These are phyloP conservation scores for Saccharomycopsis fermentans DNA, from an alignment of 805 yeast species.

Conservation along the genomic window DNA sequence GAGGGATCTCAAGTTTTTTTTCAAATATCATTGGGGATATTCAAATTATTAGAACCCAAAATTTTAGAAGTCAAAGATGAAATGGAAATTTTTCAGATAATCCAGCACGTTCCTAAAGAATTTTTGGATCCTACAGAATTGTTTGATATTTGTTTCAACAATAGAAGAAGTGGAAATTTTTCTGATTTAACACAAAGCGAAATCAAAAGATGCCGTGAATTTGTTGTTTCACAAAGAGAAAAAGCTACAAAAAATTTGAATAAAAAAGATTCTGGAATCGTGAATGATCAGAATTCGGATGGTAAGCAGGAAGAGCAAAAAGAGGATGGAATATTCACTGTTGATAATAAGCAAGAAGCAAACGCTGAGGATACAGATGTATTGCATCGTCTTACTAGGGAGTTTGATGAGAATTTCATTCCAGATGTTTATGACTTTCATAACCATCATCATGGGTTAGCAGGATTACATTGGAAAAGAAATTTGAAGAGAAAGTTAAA, in stretches of 20 bases:
- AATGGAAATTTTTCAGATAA: conserved; percentile 68
- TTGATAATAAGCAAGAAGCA: background rate
- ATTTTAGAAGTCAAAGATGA: conserved; percentile 37
- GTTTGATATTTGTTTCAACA: conserved; percentile 67
- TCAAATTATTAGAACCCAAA: conserved; percentile 64
- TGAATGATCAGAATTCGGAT: background rate
- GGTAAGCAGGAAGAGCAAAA: background rate
- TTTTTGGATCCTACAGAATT: conserved; percentile 59
- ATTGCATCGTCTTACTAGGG: conserved; percentile 22
- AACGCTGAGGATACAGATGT: conserved; percentile 19
- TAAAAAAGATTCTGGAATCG: background rate
- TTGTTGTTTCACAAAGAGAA: conserved; percentile 56
- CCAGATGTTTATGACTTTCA: conserved; percentile 35
- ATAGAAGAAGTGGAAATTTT: conserved; percentile 44
- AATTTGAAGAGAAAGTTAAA: conserved; percentile 46
- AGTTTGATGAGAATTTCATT: conserved; percentile 21
- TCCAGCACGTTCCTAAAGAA: conserved; percentile 73
- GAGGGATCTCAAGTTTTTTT: conserved; percentile 85
- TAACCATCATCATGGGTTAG: conserved; percentile 24
- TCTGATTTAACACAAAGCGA: conserved; percentile 78
- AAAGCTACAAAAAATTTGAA: conserved; percentile 20
- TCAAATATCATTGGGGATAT: conserved; percentile 69
- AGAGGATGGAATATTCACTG: background rate
- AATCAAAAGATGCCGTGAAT: conserved; percentile 64
- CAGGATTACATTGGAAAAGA: conserved; percentile 56